Evolutionary conservation across 2,329 filamentous ascomycete genomes (phyloP).

Genomic region (Ophiostoma sp.): DNA sequence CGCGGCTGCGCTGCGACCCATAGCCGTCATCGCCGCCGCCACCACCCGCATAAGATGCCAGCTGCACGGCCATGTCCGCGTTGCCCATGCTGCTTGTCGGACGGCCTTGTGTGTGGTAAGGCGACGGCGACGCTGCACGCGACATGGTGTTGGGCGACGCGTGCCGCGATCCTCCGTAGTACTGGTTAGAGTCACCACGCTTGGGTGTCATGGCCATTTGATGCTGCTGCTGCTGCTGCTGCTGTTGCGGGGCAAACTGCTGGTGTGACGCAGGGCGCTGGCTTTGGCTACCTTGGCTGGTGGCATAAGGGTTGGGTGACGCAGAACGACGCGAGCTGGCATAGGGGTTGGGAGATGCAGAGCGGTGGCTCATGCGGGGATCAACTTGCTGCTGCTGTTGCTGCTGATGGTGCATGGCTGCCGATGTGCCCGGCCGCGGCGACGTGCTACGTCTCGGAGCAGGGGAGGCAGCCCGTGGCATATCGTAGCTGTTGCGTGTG

Average conservation of each 20-base stretch:
- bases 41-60: slow-evolving; percentile 42
- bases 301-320: slow-evolving; percentile 56
- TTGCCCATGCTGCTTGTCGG: slow-evolving; percentile 48
- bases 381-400: slow-evolving; percentile 34
- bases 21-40: slow-evolving; percentile 49
- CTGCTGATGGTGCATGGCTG: slow-evolving; percentile 25
- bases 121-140: slow-evolving; percentile 43
- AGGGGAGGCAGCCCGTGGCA: slow-evolving; percentile 61
- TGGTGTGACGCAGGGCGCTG: slow-evolving; percentile 33
- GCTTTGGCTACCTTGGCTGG: slow-evolving; percentile 21
- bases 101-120: slow-evolving; percentile 43
- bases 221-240: slow-evolving; percentile 34
- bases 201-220: slow-evolving; percentile 36
- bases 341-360: slow-evolving; percentile 56
- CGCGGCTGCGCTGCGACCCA: slow-evolving; percentile 51
- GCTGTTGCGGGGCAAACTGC: slow-evolving; percentile 30
- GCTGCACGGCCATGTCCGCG: slow-evolving; percentile 62
- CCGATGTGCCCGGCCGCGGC: slow-evolving; percentile 54
- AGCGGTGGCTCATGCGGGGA: slow-evolving; percentile 33
- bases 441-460: slow-evolving; percentile 59
- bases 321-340: slow-evolving; percentile 31
- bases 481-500: slow-evolving; percentile 50
- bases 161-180: slow-evolving; percentile 43
- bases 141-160: slow-evolving; percentile 47
- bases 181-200: slow-evolving; percentile 45